These are phyloP conservation scores for Exophiala xenobiotica DNA, from an alignment of 2,329 filamentous ascomycete species.

Conservation along the genomic window DNA sequence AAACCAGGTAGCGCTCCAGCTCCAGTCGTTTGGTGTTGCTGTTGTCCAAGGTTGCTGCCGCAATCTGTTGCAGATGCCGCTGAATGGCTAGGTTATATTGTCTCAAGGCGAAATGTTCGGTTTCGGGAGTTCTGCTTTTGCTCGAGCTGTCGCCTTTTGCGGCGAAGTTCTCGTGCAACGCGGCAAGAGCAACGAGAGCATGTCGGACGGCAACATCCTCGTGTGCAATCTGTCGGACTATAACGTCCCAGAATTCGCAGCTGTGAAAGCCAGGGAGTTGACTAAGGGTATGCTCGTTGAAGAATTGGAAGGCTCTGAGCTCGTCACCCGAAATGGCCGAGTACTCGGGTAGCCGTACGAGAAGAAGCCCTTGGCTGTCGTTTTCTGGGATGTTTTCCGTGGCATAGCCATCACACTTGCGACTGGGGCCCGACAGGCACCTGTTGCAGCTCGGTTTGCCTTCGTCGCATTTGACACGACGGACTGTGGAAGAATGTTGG, in stretches of 20 bases:
- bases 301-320: constrained; percentile 8
- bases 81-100: constrained; percentile 13
- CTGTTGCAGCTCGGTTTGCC: constrained; percentile 36
- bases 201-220: constrained; percentile 29
- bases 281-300: background rate
- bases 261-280: constrained; percentile 10
- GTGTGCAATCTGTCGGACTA: constrained; percentile 31
- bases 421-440: constrained; percentile 35
- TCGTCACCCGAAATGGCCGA: background rate
- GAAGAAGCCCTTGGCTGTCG: background rate
- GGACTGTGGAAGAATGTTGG: constrained; percentile 27
- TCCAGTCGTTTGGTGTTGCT: too few species aligned
- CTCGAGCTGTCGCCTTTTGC: background rate
- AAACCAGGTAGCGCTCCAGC: constrained; percentile 1
- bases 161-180: constrained; percentile 26
- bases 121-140: too few species aligned
- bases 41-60: too few species aligned
- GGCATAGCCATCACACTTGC: constrained; percentile 36
- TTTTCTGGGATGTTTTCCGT: background rate
- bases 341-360: too few species aligned
- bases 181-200: constrained; percentile 31
- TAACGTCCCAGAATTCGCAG: constrained; percentile 23
- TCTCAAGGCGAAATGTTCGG: constrained; percentile 6
- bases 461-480: constrained; percentile 38
- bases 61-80: background rate